phyloP scores from a whole-genome alignment of 192 early-diverging fungal species.

The Backusella luteola region DNA sequence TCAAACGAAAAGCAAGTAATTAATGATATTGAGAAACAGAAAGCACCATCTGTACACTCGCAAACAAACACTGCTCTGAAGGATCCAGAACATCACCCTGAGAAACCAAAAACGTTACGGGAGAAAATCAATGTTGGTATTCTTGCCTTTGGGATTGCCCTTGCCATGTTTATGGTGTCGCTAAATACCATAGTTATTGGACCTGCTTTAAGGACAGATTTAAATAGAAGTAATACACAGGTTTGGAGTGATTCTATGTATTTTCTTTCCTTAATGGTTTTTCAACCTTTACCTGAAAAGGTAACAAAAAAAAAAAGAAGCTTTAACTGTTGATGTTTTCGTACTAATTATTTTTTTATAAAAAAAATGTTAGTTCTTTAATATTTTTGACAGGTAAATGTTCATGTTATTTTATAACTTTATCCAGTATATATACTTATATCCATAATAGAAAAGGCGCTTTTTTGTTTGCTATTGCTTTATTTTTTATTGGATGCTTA shows the following conservation, averaged over 20 bases:
- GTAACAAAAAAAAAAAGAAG: background rate
- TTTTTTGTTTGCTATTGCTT: slow-evolving; percentile 22
- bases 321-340: background rate
- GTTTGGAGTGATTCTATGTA: slow-evolving; percentile 34
- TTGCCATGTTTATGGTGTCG: slow-evolving; percentile 35
- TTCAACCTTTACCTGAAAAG: slow-evolving; percentile 26
- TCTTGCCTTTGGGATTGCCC: slow-evolving; percentile 10
- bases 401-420: background rate
- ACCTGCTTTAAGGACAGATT: slow-evolving; percentile 30
- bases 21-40: background rate
- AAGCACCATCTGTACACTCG: background rate
- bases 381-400: background rate
- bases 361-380: background rate
- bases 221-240: slow-evolving; percentile 11
- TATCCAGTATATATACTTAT: background rate
- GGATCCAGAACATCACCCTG: background rate
- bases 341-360: background rate
- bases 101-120: background rate
- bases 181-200: slow-evolving; percentile 32
- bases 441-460: slow-evolving; percentile 15
- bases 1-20: background rate
- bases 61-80: background rate
- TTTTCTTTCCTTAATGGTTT: slow-evolving; percentile 25
- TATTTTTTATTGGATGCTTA: slow-evolving; percentile 49
- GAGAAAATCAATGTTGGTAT: background rate